A percentile compares a stretch with the other conserved stretches of the same genome.
phyloP scores from a whole-genome alignment of 139 green algal species.

The Coccomyxa sp. region DNA sequence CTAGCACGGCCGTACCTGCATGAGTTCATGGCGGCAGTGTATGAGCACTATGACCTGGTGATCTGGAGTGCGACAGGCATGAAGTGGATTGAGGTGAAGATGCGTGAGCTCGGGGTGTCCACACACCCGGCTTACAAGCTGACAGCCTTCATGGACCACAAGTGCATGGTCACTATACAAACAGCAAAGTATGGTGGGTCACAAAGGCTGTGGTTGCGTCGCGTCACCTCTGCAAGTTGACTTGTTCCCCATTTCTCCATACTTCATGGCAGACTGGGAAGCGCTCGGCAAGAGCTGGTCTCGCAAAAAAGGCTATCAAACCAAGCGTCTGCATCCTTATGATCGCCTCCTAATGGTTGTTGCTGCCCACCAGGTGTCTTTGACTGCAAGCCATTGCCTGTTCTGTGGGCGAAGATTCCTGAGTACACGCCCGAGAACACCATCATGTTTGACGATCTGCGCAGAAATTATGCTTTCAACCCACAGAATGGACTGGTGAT shows the following conservation, averaged over 20 bases:
- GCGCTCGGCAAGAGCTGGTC: too few relatives aligned
- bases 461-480: constrained; percentile 95
- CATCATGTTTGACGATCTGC: constrained; percentile 96
- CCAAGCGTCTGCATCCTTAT: too few relatives aligned
- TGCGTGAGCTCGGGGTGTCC: constrained; percentile 83
- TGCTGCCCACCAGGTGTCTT: constrained; percentile 63
- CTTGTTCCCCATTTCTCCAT: too few relatives aligned
- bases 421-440: constrained; percentile 73
- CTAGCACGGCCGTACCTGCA: constrained; percentile 81
- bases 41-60: constrained; percentile 82
- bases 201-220: neutral
- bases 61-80: constrained; percentile 85
- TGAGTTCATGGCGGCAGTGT: constrained; percentile 80
- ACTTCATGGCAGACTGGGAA: too few relatives aligned
- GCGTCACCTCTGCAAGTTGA: too few relatives aligned
- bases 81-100: constrained; percentile 86
- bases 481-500: constrained; percentile 83
- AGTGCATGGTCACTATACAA: constrained; percentile 82
- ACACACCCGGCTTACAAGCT: constrained; percentile 72
- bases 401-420: constrained; percentile 77
- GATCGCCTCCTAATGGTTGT: too few relatives aligned
- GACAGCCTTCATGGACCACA: constrained; percentile 68
- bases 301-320: too few relatives aligned
- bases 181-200: constrained; percentile 44
- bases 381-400: constrained; percentile 93